Base-by-base conservation (phyloP, 1,284 basidiomycete genomes). In the Golubevia pallescens region DNA sequence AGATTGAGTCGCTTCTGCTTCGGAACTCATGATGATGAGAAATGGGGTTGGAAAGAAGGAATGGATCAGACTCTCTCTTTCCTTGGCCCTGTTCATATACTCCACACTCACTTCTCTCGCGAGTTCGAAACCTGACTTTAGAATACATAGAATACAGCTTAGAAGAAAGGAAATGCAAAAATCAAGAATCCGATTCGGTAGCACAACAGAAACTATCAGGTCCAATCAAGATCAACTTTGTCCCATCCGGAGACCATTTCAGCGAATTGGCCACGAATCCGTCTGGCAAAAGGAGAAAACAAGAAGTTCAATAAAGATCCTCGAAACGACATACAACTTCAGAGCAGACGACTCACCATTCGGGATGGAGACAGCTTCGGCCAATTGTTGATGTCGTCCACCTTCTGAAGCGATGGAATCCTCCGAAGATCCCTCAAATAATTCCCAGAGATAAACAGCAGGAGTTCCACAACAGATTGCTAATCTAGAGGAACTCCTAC, bases 161-260 rank as follows among this genome's bases (percentile, higher is more conserved):
- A n/a, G n/a, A n/a, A n/a, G n/a, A n/a, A n/a, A n/a, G n/a, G n/a
- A n/a, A n/a, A n/a, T n/a, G n/a, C n/a, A n/a, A n/a, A n/a, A n/a
- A n/a, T n/a, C n/a, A n/a, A n/a, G n/a, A n/a, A n/a, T n/a, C n/a
- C n/a, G n/a, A n/a, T n/a, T 76, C 74, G 23, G 74, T 73, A 10
- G 74, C 92, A 82, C 93, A 93, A 77, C 92, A 93, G 77, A 93
- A 94, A 55, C 88, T 88, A 56, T 92, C 90, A 73, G 89, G 90
- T 69, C 92, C 92, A 61, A 93, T 64, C 59, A 94, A 78, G 6
- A 91, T 85, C 62, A 93, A 84, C 2, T 92, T 92, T 73, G 92
- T 92, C 10, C 93, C 93, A 76, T 94, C 93, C 8, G 91, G 91
- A n/a, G 92, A 89, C 93, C 93, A 94, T 60, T 86, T 88, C 13